Evolutionary conservation across 441 rosid genomes (phyloP), one percentile per base, ranked within the genome.

Genomic region (Jatropha podagrica): DNA sequence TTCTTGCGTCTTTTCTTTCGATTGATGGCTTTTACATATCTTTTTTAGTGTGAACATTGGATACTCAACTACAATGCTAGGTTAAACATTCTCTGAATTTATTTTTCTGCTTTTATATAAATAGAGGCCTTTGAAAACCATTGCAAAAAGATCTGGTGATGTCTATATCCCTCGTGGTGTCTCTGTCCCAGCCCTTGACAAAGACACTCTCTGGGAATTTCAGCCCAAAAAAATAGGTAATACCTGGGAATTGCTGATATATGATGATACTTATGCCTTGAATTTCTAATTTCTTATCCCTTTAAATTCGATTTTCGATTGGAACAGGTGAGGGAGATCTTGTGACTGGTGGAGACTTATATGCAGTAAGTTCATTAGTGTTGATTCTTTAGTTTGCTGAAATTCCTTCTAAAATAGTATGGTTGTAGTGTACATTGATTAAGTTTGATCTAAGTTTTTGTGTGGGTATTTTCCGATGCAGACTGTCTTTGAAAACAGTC

Each of bases 151-250:
- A 85, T 96, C 98, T 70, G 98, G 98, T 73, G 99, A 96, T 83
- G 99, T 96, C 73, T 94, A 96, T 79, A 94, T 96, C 44, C 99
- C 99, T 85, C 94, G 98, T 74, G 99, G 99, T 81, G 98, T 96
- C 65, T 86, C 99, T 71, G 99, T 96, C 44, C 99, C 99, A 1
- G 94, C 99, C 38, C 92, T 96, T 77, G 99, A 96, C 86, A 96
- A 91, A 86, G 99, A 94, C 81, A 83, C 74, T 9, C 93, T 85
- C 8, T 96, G 99, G 99, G 99, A 96, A 70, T 96, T 96, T 80
- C 90, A 96, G 88, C 98, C 99, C 37, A 92, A 89, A 81, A 90
- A 88, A 70, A 74, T 94, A 58, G 98, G 99, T 96, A 88, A 68
- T 15, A 6, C 23, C 26, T 68, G 65, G 62, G 38, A 73, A 55